Conservation (phyloP, 2,329 filamentous ascomycete genomes). For the Cladosporium sp. region DNA sequence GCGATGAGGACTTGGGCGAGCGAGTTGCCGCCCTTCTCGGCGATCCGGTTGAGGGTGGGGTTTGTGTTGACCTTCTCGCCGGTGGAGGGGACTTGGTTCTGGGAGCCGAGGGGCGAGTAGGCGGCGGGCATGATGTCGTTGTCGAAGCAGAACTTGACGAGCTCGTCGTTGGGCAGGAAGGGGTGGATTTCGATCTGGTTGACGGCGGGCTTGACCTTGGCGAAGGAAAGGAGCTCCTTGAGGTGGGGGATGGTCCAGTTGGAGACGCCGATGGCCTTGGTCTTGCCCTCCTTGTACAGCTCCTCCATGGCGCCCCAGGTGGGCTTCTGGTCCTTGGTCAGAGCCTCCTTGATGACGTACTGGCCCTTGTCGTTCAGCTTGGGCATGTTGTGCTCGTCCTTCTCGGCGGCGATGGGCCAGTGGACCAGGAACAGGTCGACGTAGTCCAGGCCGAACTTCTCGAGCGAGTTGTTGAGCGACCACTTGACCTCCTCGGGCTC, state of each 20-base stretch:
- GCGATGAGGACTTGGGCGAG: constrained; percentile 60
- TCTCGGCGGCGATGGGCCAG: constrained; percentile 50
- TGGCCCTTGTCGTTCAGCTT: constrained; percentile 51
- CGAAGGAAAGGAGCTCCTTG: constrained; percentile 40
- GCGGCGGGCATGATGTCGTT: constrained; percentile 54
- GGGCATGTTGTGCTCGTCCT: constrained; percentile 43
- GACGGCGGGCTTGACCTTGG: constrained; percentile 39
- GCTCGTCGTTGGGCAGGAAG: constrained; percentile 58
- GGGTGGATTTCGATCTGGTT: constrained; percentile 52
- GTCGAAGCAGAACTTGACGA: constrained; percentile 55
- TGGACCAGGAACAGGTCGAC: constrained; percentile 35
- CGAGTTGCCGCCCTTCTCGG: constrained; percentile 54
- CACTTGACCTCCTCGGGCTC: constrained; percentile 35
- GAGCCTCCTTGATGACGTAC: constrained; percentile 60
- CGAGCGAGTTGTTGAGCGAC: constrained; percentile 31
- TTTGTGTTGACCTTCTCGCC: constrained; percentile 63
- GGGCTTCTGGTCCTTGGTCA: constrained; percentile 63
- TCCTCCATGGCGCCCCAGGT: constrained; percentile 62
- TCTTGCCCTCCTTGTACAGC: constrained; percentile 51
- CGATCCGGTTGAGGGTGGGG: constrained; percentile 55
- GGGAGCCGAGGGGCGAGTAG: constrained; percentile 59
- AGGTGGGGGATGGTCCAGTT: constrained; percentile 47
- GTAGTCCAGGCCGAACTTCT: constrained; percentile 32
- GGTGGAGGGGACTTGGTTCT: constrained; percentile 65
- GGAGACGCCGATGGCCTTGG: constrained; percentile 50